Conservation (phyloP, 495 filamentous ascomycete species). For the Neurospora intermedia region DNA sequence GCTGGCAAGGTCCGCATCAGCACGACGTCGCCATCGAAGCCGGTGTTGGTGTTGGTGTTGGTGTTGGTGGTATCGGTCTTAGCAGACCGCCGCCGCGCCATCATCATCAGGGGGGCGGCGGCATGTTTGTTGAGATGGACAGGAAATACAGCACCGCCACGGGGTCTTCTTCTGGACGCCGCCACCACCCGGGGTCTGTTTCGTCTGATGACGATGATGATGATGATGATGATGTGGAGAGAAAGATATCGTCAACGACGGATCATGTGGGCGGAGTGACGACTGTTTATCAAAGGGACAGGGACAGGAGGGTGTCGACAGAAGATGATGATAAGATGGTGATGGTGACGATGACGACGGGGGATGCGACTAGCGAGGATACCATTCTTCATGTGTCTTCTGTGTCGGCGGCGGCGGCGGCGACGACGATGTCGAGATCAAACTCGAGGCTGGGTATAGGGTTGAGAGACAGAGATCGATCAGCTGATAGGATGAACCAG, state of each 20-base stretch:
- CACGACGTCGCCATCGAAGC: background rate
- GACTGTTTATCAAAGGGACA: background rate
- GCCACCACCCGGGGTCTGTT: background rate
- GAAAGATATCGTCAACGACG: background rate
- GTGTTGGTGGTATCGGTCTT: no score
- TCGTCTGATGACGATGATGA: background rate
- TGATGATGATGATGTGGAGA: background rate
- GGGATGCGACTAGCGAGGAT: slow-evolving; percentile 36
- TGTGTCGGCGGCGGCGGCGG: background rate
- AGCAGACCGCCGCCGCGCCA: no score
- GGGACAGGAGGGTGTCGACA: background rate
- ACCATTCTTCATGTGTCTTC: slow-evolving; percentile 21
- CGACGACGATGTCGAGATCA: background rate
- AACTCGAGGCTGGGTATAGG: background rate
- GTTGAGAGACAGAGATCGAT: background rate
- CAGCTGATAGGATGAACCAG: background rate
- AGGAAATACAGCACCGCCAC: background rate
- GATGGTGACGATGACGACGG: background rate
- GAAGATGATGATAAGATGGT: background rate
- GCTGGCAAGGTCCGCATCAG: background rate
- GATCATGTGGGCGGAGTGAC: background rate
- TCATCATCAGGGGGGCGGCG: no score
- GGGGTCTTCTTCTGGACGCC: background rate
- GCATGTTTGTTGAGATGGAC: background rate
- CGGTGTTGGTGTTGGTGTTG: no score